Conservation (phyloP, 2,329 filamentous ascomycete genomes). For the Scytalidium sp. region DNA sequence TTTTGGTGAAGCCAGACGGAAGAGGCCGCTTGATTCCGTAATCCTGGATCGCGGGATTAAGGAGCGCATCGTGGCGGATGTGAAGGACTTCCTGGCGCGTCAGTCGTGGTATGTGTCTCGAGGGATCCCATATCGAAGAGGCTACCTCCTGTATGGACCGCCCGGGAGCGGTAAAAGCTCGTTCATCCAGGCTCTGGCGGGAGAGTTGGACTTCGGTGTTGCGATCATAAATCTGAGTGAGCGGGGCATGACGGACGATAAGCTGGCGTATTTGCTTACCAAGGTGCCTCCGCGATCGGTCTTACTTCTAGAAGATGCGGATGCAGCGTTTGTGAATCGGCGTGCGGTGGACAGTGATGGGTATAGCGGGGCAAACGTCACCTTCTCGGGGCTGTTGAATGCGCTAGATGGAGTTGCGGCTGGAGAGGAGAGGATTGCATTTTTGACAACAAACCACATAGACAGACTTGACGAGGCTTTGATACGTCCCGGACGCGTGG, state of each 20-base stretch:
- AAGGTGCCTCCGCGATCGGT: conserved; percentile 51
- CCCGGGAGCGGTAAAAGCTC: conserved; percentile 82
- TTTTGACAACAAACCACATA: conserved; percentile 94
- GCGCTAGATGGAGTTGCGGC: conserved; percentile 89
- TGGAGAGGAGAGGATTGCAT: conserved; percentile 89
- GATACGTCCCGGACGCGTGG: conserved; percentile 86
- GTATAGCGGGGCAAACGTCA: conserved; percentile 39
- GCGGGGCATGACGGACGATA: conserved; percentile 55
- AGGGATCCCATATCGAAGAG: conserved; percentile 73
- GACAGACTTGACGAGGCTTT: conserved; percentile 82
- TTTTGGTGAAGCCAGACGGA: conserved; percentile 80
- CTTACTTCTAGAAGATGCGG: conserved; percentile 55
- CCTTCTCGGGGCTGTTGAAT: conserved; percentile 87
- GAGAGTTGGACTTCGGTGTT: conserved; percentile 49
- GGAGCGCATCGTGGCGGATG: conserved; percentile 44
- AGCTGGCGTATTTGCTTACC: conserved; percentile 46
- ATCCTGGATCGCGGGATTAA: conserved; percentile 78
- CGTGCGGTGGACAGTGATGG: conserved; percentile 55
- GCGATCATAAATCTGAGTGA: conserved; percentile 51
- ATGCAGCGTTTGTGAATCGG: conserved; percentile 42
- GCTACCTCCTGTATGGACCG: conserved; percentile 76
- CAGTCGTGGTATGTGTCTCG: conserved; percentile 83
- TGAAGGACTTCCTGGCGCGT: conserved; percentile 55
- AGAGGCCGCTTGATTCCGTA: conserved; percentile 84
- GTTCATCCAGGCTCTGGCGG: conserved; percentile 94